phyloP scores from a whole-genome alignment of 495 filamentous ascomycete genomes.

The Letharia columbiana region DNA sequence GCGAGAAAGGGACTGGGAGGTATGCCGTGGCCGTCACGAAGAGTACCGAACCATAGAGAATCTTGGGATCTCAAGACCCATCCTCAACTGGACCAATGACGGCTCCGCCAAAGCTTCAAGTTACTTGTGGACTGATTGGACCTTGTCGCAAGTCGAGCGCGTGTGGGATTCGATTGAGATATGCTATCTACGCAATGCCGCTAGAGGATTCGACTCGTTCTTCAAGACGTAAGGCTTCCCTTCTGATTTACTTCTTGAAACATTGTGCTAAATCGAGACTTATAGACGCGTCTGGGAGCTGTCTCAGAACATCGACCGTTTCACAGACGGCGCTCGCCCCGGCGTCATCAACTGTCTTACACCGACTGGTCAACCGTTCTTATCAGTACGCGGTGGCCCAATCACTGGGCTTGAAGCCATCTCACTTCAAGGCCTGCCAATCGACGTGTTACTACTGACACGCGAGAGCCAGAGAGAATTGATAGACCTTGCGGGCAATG shows the following conservation, averaged over 20 bases:
- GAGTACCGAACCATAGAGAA: conserved; percentile 36
- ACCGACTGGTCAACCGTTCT: conserved; percentile 54
- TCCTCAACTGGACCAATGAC: conserved; percentile 49
- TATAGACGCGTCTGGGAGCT: conserved; percentile 39
- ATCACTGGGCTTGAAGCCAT: conserved; percentile 60
- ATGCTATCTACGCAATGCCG: conserved; percentile 40
- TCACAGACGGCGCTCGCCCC: conserved; percentile 36
- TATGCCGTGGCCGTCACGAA: conserved; percentile 48
- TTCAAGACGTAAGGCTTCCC: conserved; percentile 45
- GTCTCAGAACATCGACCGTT: conserved; percentile 68
- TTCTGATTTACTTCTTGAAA: background rate
- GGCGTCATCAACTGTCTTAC: conserved; percentile 67
- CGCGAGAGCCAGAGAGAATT: conserved; percentile 56
- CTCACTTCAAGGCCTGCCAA: conserved; percentile 61
- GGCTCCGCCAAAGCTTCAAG: conserved; percentile 45
- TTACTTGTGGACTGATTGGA: conserved; percentile 45
- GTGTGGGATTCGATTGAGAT: conserved; percentile 64
- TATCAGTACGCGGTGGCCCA: conserved; percentile 54
- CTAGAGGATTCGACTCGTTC: conserved; percentile 39
- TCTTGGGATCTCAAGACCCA: conserved; percentile 45
- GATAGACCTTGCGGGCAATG: conserved; percentile 72
- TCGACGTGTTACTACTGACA: conserved; percentile 52
- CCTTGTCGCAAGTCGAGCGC: conserved; percentile 43
- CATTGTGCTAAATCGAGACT: background rate
- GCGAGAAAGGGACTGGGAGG: conserved; percentile 44